phyloP scores from a whole-genome alignment of 2,329 filamentous ascomycete species.

The Bipolaris bicolor region DNA sequence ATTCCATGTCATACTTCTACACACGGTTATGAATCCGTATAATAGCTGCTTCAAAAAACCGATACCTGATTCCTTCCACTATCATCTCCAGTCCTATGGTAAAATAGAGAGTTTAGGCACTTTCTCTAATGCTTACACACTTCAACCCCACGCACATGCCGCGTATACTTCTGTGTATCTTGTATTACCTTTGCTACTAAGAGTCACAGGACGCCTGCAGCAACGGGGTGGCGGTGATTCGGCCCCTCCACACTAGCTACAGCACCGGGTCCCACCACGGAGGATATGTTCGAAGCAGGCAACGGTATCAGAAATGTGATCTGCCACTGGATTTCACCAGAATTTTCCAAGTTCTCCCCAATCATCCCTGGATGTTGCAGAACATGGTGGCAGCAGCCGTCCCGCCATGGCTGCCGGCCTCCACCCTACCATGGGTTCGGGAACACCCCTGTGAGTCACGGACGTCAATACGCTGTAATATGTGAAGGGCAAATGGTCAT shows the following conservation, averaged over 20 bases:
- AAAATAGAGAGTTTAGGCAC: constrained; percentile 13
- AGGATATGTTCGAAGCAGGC: constrained; percentile 39
- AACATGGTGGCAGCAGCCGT: constrained; percentile 31
- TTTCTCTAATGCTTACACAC: constrained; percentile 7
- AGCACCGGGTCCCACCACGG: constrained; percentile 17
- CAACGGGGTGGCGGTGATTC: constrained; percentile 27
- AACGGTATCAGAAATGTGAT: constrained; percentile 26
- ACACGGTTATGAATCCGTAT: constrained; percentile 8
- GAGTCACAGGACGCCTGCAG: constrained; percentile 17
- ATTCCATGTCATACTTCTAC: background rate
- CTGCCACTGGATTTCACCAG: constrained; percentile 9
- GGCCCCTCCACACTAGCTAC: constrained; percentile 13
- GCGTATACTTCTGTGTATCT: constrained; percentile 4
- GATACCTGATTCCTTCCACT: constrained; percentile 3
- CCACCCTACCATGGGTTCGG: constrained; percentile 30
- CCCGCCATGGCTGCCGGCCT: constrained; percentile 20
- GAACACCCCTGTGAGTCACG: constrained; percentile 39
- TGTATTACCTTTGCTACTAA: constrained; percentile 22
- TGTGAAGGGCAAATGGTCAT: constrained; percentile 16
- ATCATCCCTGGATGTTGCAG: constrained; percentile 26
- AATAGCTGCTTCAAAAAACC: constrained; percentile 9
- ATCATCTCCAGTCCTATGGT: constrained; percentile 4
- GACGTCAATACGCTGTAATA: constrained; percentile 22
- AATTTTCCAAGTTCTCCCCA: constrained; percentile 13
- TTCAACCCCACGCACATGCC: constrained; percentile 8